Conservation (phyloP, 192 early-diverging fungal genomes). For the Cetraspora pellucida region DNA sequence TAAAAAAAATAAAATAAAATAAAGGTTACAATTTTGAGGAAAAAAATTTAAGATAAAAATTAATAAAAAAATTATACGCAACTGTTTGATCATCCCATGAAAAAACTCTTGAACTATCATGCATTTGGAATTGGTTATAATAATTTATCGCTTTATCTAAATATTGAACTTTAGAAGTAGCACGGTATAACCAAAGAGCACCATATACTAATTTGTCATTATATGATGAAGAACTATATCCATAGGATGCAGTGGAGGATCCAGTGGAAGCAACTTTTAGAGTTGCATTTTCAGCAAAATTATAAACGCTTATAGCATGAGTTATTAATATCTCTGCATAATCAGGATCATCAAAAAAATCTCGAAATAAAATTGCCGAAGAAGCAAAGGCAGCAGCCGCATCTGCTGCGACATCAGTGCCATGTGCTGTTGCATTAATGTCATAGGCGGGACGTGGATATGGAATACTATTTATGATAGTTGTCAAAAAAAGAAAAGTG, state of each 20-base stretch:
- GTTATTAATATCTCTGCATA: slow-evolving; percentile 49
- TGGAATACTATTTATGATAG: slow-evolving; percentile 38
- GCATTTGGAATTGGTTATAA: slow-evolving; percentile 38
- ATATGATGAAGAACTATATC: slow-evolving; percentile 16
- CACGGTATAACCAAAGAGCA: slow-evolving; percentile 59
- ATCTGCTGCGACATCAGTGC: slow-evolving; percentile 59
- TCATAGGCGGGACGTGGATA: slow-evolving; percentile 51
- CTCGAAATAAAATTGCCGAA: slow-evolving; percentile 53
- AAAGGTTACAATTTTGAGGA: too few species aligned
- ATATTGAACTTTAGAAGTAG: slow-evolving; percentile 50
- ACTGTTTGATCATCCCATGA: slow-evolving; percentile 55
- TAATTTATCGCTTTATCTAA: slow-evolving; percentile 50
- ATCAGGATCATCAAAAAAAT: slow-evolving; percentile 46
- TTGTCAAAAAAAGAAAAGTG: too few species aligned
- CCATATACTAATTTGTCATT: slow-evolving; percentile 55
- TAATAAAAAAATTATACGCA: too few species aligned
- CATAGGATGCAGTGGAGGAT: too few species aligned
- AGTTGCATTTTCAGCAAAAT: slow-evolving; percentile 44
- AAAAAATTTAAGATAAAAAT: too few species aligned
- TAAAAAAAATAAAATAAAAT: too few species aligned
- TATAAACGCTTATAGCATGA: slow-evolving; percentile 49
- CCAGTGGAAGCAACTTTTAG: too few species aligned
- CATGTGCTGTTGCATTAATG: slow-evolving; percentile 46
- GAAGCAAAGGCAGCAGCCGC: slow-evolving; percentile 59
- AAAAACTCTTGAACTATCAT: slow-evolving; percentile 32